Percentiles rank a stretch among this genome's conserved stretches.
These are phyloP conservation scores for Pythium aristosporum DNA, from an alignment of 352 stramenopile species.

Conservation along the genomic window DNA sequence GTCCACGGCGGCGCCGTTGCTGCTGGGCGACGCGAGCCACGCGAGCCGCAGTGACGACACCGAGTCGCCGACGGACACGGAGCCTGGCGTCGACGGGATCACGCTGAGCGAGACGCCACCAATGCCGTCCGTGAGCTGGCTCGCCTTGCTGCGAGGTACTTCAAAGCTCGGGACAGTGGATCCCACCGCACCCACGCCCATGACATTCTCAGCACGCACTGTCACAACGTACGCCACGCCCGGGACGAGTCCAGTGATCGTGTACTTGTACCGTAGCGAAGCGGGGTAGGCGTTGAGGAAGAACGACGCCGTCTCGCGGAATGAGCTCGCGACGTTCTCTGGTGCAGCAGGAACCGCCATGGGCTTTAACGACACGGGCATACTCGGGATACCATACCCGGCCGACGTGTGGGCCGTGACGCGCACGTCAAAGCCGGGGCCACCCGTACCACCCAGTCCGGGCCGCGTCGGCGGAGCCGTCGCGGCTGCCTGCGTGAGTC, in stretches of 20 bases:
- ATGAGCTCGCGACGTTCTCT: slow-evolving; percentile 41
- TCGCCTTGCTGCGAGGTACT: slow-evolving; percentile 54
- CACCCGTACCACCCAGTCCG: slow-evolving; percentile 36
- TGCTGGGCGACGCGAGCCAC: slow-evolving; percentile 46
- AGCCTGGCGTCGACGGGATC: slow-evolving; percentile 24
- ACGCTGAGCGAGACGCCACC: slow-evolving; percentile 59
- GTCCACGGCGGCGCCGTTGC: slow-evolving; percentile 47
- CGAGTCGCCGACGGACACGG: slow-evolving; percentile 39
- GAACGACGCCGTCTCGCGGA: slow-evolving; percentile 40
- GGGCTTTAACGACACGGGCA: slow-evolving; percentile 78
- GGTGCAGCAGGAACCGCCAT: slow-evolving; percentile 82
- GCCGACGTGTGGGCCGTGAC: slow-evolving; percentile 64
- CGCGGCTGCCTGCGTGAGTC: slow-evolving; percentile 42
- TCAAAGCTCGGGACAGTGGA: slow-evolving; percentile 50
- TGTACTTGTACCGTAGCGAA: slow-evolving; percentile 73
- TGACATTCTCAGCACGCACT: slow-evolving; percentile 73
- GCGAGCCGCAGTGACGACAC: slow-evolving; percentile 42
- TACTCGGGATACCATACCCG: slow-evolving; percentile 59
- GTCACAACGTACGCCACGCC: slow-evolving; percentile 50
- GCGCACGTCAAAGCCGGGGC: slow-evolving; percentile 57
- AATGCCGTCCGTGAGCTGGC: slow-evolving; percentile 43
- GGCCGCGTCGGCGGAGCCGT: slow-evolving; percentile 28
- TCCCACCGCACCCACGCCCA: slow-evolving; percentile 46
- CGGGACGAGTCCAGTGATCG: slow-evolving; percentile 42
- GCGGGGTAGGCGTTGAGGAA: slow-evolving; percentile 49